Conservation (phyloP, 495 filamentous ascomycete genomes). For the Ascodesmis nigricans region DNA sequence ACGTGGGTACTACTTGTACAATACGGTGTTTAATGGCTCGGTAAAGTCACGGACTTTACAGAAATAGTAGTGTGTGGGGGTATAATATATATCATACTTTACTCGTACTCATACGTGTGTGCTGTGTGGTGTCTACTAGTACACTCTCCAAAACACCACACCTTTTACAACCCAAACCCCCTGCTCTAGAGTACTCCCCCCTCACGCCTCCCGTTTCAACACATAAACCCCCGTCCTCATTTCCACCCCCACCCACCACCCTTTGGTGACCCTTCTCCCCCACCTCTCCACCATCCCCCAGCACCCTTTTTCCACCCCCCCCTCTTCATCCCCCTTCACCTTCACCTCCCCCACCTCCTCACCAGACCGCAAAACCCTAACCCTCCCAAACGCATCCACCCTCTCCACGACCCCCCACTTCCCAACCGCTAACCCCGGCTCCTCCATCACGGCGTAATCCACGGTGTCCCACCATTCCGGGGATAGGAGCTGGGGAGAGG, state of each 20-base stretch:
- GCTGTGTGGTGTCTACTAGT: no score
- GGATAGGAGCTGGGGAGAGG: conserved; percentile 29
- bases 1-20: no score
- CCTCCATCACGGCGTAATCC: conserved; percentile 59
- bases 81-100: no score
- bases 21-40: no score
- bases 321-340: conserved; percentile 9
- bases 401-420: conserved; percentile 50
- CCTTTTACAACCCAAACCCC: no score
- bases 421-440: conserved; percentile 35
- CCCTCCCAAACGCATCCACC: conserved; percentile 47
- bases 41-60: no score
- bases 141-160: no score
- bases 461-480: conserved; percentile 60
- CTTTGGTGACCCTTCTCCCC: conserved; percentile 23
- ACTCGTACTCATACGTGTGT: no score
- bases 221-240: conserved; percentile 37
- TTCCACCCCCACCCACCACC: conserved; percentile 40
- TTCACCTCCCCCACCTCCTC: conserved; percentile 21
- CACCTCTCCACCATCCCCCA: conserved; percentile 22
- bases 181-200: no score
- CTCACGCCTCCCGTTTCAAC: conserved; percentile 23
- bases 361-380: conserved; percentile 40
- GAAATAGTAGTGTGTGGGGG: no score
- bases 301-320: conserved; percentile 18